These are phyloP conservation scores for Earliella scabrosa DNA, from an alignment of 1,284 basidiomycete genomes.

Conservation along the genomic window DNA sequence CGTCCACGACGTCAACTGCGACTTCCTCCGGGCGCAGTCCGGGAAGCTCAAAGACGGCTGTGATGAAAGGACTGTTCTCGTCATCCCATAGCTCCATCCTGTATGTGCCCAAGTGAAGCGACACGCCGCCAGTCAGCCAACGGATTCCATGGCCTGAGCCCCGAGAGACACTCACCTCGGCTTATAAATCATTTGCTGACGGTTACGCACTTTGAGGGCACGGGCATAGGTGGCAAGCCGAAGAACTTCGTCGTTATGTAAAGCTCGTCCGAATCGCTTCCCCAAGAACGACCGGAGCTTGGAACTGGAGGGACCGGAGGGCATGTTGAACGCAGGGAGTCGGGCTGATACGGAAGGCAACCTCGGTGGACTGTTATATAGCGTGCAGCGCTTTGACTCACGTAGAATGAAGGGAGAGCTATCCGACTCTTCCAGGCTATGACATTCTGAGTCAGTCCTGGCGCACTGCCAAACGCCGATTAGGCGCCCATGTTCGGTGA, in stretches of 20 bases:
- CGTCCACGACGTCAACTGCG: constrained; percentile 46
- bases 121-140: neutral
- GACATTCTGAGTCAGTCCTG: neutral
- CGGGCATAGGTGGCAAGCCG: constrained; percentile 9
- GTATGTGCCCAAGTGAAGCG: neutral
- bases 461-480: too few relatives aligned
- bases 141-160: neutral
- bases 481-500: too few relatives aligned
- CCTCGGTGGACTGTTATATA: neutral
- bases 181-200: constrained; percentile 20
- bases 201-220: constrained; percentile 9
- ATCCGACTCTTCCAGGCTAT: neutral
- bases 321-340: constrained; percentile 3
- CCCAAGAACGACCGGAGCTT: constrained; percentile 8
- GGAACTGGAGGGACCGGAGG: constrained; percentile 4
- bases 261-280: constrained; percentile 19
- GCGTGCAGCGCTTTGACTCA: neutral
- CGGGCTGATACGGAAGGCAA: too few relatives aligned
- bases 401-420: neutral
- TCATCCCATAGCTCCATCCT: constrained; percentile 63
- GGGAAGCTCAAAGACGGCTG: constrained; percentile 60
- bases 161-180: constrained; percentile 14
- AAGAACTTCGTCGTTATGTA: constrained; percentile 14
- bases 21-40: constrained; percentile 54
- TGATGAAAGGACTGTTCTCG: constrained; percentile 42